Evolutionary conservation across 2,329 filamentous ascomycete species (phyloP), one percentile per base, ranked within the genome.

Genomic region (Parastagonospora avenae): DNA sequence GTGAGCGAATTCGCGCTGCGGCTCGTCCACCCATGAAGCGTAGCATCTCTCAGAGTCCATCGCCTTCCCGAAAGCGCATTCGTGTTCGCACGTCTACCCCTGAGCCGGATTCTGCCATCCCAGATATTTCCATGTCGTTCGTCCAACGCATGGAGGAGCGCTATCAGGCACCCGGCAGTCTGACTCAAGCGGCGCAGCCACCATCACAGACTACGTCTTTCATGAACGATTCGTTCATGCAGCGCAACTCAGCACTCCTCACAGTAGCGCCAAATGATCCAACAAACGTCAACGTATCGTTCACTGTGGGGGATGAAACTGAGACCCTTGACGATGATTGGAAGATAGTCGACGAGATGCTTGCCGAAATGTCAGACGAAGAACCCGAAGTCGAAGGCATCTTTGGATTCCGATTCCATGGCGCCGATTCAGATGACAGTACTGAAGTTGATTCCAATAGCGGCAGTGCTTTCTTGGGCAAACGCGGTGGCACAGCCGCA

Each of bases 401-500:
- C 24, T 50, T 50, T 14, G 45, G 48, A n/a, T 43, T 51, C 33
- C 11, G 42, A 1, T 47, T 54, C 19, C 47, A 57, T 27, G 47
- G 51, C 15, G 38, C 27, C 12, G 9, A 8, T 16, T 16, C 24
- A 16, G 9, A 11, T 8, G 37, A 28, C 27, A 8, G 19, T 12
- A 16, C 37, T 4, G 8, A 16, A 24, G 19, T 19, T 2, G 11
- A 8, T 8, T 2, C 16, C 10, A 4, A 8, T 7, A 39, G 37
- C 19, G 24, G 8, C 19, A 16, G 12, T n/a, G 19, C 19, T 24
- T 24, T 24, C 19, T 24, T 24, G 19, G 37, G 37, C 4, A 39
- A 39, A 27, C 16, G 37, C 37, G 27, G 27, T n/a, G 37, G 37
- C 4, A 39, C 24, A 16, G 37, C 19, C 19, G 19, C 5, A 24